Base-by-base conservation (phyloP, 352 stramenopile genomes). In the Plasmopara muralis region DNA sequence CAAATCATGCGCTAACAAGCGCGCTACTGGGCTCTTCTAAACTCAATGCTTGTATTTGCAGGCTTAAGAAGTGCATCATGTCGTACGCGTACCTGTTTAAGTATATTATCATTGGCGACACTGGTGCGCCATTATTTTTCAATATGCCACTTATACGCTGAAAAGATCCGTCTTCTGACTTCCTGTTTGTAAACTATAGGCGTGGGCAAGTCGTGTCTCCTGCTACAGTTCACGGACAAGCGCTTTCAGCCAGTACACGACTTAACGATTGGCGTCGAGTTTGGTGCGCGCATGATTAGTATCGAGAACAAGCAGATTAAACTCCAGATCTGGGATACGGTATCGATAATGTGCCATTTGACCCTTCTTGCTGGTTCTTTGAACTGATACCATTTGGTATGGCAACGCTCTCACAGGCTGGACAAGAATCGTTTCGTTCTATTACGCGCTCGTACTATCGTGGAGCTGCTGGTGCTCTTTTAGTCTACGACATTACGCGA, bases 141-240 rank as follows among this genome's bases (percentile, higher is more conserved):
- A 14, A 2, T 38, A 14, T 38, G 4, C 13, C 13, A 38, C 9
- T 38, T 5, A 25, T 3, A 25, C 20, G 20, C 20, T 25, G 20
- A 25, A 25, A 25, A 12, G 31, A 35, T 35, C 5, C 5, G 31
- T 12, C 31, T 35, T 12, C 8, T 57, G 41, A 31, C 5, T 0
- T 56, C n/a, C 6, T 18, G 14, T 8, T 41, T 15, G 37, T 13
- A 31, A n/a, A 6, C 18, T 16, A 30, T 55, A 98, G 97, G 97
- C 47, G 97, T 99, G 14, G 97, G 97, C 31, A 99, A 99, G 82
- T 99, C 95, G 43, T 99, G 97, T 74, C 84, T 99, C 63, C 77
- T 99, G 40, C 80, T 99, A 56, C 97, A 99, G 77, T 99, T 99
- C 81, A 99, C 97, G 44, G 97, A 99, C 83, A 99, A 99, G 77